These are phyloP conservation scores for Lachancea sp. DNA, from an alignment of 805 yeast species.

Conservation along the genomic window DNA sequence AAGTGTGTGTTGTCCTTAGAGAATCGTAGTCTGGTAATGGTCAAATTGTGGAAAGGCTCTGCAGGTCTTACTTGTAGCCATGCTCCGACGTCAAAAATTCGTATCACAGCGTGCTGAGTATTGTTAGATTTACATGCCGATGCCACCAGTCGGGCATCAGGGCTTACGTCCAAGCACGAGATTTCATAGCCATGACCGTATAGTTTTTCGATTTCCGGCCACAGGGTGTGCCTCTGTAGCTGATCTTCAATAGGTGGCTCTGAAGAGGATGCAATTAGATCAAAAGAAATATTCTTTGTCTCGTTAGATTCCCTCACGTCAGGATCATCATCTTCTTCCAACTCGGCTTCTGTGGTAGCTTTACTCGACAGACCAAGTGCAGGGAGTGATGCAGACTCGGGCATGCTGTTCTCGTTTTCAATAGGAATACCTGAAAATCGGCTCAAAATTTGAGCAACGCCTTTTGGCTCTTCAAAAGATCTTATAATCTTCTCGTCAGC, in stretches of 20 bases:
- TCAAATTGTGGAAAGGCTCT: slow-evolving; percentile 67
- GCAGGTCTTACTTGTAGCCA: slow-evolving; percentile 57
- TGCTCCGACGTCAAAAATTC: slow-evolving; percentile 58
- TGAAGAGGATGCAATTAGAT: slow-evolving; percentile 40
- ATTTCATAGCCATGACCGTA: slow-evolving; percentile 98
- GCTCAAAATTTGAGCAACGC: slow-evolving; percentile 58
- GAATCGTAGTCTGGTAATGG: slow-evolving; percentile 77
- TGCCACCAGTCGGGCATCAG: slow-evolving; percentile 60
- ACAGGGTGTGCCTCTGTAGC: slow-evolving; percentile 81
- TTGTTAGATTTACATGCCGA: slow-evolving; percentile 89
- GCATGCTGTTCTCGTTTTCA: slow-evolving; percentile 38
- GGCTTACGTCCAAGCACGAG: slow-evolving; percentile 66
- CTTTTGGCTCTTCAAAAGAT: slow-evolving; percentile 80
- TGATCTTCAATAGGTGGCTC: slow-evolving; percentile 85
- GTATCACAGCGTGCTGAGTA: slow-evolving; percentile 75
- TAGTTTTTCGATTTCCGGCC: slow-evolving; percentile 91
- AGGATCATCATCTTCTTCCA: slow-evolving; percentile 35
- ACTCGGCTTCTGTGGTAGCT: slow-evolving; percentile 53
- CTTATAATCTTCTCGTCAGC: slow-evolving; percentile 94
- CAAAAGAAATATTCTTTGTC: slow-evolving; percentile 38
- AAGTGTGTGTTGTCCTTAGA: slow-evolving; percentile 61
- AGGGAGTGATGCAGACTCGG: slow-evolving; percentile 85
- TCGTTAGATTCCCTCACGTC: slow-evolving; percentile 32
- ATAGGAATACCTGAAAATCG: slow-evolving; percentile 44
- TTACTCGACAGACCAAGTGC: slow-evolving; percentile 91